phyloP scores from a whole-genome alignment of 345 rosid genomes.

The Acer saccharum region DNA sequence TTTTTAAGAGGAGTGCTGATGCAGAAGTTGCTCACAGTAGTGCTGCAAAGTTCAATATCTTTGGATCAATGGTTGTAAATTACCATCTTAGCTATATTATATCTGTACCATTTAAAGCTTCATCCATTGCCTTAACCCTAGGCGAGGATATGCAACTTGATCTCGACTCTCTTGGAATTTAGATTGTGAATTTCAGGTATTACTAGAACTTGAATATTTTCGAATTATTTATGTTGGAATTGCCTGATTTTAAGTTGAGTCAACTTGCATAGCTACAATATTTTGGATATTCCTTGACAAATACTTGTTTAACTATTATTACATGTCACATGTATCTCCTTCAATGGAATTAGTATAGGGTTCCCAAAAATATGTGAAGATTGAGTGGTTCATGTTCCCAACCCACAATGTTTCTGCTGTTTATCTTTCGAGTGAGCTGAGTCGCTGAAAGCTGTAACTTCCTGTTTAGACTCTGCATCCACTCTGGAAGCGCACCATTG shows the following conservation, averaged over 20 bases:
- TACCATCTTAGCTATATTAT: slow-evolving; percentile 72
- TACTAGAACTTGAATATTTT: not conserved
- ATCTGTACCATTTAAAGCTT: slow-evolving; percentile 58
- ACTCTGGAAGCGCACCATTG: not conserved
- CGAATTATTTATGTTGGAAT: not conserved
- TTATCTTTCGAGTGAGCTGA: not conserved
- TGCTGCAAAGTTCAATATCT: slow-evolving; percentile 74
- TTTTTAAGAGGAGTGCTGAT: slow-evolving; percentile 69
- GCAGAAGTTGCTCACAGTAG: slow-evolving; percentile 84
- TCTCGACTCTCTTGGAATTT: slow-evolving; percentile 12
- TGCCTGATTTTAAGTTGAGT: not conserved
- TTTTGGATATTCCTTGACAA: not conserved
- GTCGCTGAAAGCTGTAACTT: not conserved
- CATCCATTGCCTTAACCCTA: slow-evolving; percentile 20
- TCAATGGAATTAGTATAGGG: not conserved
- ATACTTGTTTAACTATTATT: not conserved
- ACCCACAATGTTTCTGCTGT: not conserved
- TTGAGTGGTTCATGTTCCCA: not conserved
- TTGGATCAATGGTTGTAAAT: slow-evolving; percentile 65
- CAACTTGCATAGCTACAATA: not conserved
- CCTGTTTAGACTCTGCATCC: slow-evolving; percentile 8
- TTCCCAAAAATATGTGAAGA: not conserved
- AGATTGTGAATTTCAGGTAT: slow-evolving; percentile 36
- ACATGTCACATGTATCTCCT: not conserved
- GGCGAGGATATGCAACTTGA: slow-evolving; percentile 43